phyloP scores from a whole-genome alignment of 1,284 basidiomycete genomes.

The Trametes versicolor region DNA sequence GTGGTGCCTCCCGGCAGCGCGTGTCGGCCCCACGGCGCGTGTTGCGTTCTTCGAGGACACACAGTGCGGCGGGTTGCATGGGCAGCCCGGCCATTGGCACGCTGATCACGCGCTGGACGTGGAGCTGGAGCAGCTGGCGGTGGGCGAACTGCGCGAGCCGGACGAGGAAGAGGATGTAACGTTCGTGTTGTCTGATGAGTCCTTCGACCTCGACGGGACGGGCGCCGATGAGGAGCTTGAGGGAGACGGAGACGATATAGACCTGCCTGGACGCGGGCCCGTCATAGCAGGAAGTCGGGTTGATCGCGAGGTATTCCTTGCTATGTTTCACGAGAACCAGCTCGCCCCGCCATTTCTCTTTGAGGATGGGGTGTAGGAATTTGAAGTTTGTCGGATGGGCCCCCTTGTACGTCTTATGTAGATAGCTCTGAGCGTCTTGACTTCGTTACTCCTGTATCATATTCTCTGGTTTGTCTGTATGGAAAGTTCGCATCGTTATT shows the following conservation, averaged over 20 bases:
- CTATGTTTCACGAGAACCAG: slow-evolving; percentile 7
- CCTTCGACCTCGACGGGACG: not conserved
- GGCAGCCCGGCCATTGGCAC: not conserved
- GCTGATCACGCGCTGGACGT: not conserved
- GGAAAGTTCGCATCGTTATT: too few relatives aligned
- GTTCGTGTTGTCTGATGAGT: not conserved
- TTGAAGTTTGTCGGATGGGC: too few relatives aligned
- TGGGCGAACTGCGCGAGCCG: not conserved
- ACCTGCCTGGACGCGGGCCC: not conserved
- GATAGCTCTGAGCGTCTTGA: too few relatives aligned
- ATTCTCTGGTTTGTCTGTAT: too few relatives aligned
- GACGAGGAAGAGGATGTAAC: not conserved
- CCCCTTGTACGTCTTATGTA: too few relatives aligned
- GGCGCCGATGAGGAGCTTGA: not conserved
- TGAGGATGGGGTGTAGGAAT: too few relatives aligned
- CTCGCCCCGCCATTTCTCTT: not conserved
- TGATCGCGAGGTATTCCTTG: not conserved
- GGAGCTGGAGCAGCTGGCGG: not conserved
- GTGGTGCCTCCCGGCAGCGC: slow-evolving; percentile 1
- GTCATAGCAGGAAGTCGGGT: not conserved
- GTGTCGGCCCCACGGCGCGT: slow-evolving; percentile 13
- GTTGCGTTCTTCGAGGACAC: slow-evolving; percentile 6
- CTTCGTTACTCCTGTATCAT: too few relatives aligned
- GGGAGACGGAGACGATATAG: not conserved
- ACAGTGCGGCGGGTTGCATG: not conserved